Conservation (phyloP, 345 rosid genomes). For the Punica granatum region DNA sequence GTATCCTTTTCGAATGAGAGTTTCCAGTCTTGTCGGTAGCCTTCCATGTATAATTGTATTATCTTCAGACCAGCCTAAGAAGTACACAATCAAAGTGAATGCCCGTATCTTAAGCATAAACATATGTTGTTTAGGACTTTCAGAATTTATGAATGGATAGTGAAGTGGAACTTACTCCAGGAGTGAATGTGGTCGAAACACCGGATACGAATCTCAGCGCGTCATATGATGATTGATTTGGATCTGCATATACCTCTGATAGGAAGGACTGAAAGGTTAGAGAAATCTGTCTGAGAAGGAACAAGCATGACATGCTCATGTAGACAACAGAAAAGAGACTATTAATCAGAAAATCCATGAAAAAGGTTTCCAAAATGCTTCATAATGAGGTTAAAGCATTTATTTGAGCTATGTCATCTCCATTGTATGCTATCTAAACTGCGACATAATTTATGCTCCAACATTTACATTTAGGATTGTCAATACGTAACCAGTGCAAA, state of each 20-base stretch:
- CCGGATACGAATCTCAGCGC: conserved; percentile 79
- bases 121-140: not conserved
- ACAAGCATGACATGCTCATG: not conserved
- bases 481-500: not conserved
- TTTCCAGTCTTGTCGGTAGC: conserved; percentile 93
- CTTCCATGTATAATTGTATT: conserved; percentile 81
- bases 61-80: conserved; percentile 89
- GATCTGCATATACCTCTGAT: conserved; percentile 96
- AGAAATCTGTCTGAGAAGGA: not conserved
- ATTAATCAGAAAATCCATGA: not conserved
- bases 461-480: not conserved
- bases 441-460: not conserved
- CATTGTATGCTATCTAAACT: not conserved
- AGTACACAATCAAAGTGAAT: not conserved
- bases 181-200: conserved; percentile 68
- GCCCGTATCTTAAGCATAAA: not conserved
- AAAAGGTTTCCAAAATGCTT: not conserved
- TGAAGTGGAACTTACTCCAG: conserved; percentile 39
- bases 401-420: not conserved
- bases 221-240: conserved; percentile 64
- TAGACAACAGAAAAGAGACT: not conserved
- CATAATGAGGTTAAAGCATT: not conserved
- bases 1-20: conserved; percentile 79
- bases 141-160: not conserved
- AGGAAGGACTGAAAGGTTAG: conserved; percentile 4